Percentiles rank a stretch among this genome's conserved stretches.
Conservation (phyloP, 352 stramenopile species). For the Hyaloperonospora arabidopsidis region DNA sequence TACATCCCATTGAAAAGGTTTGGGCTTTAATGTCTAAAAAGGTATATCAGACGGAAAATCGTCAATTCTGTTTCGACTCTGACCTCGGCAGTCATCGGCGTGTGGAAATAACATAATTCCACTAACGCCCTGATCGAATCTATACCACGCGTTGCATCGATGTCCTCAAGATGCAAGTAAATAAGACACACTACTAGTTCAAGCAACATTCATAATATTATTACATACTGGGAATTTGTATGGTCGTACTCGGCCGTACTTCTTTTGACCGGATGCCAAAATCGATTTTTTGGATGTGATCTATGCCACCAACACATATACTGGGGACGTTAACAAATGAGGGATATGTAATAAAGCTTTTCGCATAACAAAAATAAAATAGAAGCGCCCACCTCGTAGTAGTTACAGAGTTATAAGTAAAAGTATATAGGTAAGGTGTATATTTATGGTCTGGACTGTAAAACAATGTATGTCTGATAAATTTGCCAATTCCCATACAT, state of each 20-base stretch:
- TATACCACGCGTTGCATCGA: neutral
- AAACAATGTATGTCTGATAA: too few species aligned
- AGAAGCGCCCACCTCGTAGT: neutral
- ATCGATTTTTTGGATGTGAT: neutral
- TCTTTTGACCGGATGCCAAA: neutral
- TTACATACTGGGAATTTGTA: neutral
- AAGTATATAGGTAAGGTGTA: too few species aligned
- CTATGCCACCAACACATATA: neutral
- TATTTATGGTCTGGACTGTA: too few species aligned
- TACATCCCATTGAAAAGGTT: too few species aligned
- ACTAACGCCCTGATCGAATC: neutral
- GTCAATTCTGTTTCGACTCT: neutral
- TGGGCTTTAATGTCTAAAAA: too few species aligned
- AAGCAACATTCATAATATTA: neutral
- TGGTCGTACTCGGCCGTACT: too few species aligned
- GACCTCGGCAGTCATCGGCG: neutral
- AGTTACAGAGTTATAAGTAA: neutral
- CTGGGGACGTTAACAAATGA: neutral
- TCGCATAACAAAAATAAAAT: neutral
- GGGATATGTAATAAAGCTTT: neutral
- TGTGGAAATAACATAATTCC: neutral
- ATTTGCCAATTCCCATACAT: too few species aligned
- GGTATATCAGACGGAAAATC: neutral
- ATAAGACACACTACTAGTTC: too few species aligned
- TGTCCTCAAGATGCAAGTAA: neutral